Conservation (phyloP, 2,329 filamentous ascomycete genomes). For the Aspergillus oerlinghausenensis region DNA sequence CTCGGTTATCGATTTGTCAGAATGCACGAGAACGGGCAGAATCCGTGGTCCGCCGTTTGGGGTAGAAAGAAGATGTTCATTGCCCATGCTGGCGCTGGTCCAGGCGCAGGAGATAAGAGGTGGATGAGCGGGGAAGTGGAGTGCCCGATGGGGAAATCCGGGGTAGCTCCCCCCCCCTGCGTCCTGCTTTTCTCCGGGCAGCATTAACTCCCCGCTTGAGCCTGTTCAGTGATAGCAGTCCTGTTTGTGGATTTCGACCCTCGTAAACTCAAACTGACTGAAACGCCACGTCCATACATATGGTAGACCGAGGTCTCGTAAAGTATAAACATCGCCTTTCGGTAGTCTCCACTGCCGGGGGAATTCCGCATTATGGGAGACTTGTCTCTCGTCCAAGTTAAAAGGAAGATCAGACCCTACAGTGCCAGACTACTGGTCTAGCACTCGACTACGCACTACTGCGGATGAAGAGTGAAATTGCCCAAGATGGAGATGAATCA, state of each 20-base stretch:
- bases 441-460: background rate
- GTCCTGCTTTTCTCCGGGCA: background rate
- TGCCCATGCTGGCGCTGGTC: too few relatives aligned
- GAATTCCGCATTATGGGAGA: background rate
- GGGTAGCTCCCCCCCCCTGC: background rate
- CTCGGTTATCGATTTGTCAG: background rate
- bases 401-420: background rate
- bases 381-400: background rate
- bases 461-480: background rate
- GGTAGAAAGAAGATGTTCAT: too few relatives aligned
- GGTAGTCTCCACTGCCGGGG: background rate
- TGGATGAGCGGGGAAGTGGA: background rate
- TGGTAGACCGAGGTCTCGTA: background rate
- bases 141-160: background rate
- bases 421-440: background rate
- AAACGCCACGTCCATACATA: background rate
- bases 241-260: background rate
- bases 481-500: constrained; percentile 49
- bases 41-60: background rate
- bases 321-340: background rate
- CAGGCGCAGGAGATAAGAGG: too few relatives aligned
- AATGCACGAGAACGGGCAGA: background rate
- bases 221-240: background rate
- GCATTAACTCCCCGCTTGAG: background rate
- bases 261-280: background rate